These are phyloP conservation scores for Skeletonema marinoi DNA, from an alignment of 108 stramenopile genomes.

Conservation along the genomic window DNA sequence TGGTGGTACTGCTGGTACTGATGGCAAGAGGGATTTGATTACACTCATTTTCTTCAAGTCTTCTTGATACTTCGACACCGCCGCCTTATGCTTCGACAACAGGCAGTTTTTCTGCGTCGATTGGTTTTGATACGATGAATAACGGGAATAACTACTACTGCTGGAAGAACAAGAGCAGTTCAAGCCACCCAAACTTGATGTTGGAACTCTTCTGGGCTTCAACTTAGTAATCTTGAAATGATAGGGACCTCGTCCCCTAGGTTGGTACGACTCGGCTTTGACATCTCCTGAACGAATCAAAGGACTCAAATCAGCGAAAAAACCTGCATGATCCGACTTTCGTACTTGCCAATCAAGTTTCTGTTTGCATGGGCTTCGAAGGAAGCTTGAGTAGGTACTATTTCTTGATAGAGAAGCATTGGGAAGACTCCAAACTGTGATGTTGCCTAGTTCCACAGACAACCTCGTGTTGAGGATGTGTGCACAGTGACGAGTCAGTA, in stretches of 20 bases:
- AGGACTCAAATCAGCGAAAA: background rate
- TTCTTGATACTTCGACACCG: background rate
- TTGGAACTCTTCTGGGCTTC: constrained; percentile 5
- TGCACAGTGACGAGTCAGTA: background rate
- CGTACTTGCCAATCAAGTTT: constrained; percentile 5
- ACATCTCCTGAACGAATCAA: constrained; percentile 13
- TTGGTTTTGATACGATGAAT: background rate
- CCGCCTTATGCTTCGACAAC: constrained; percentile 6
- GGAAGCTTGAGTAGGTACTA: background rate
- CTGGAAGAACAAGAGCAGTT: background rate
- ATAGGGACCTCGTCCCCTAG: constrained; percentile 9
- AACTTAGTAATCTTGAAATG: constrained; percentile 20
- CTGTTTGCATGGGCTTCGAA: constrained; percentile 10
- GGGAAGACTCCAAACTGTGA: background rate
- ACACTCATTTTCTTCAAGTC: constrained; percentile 7
- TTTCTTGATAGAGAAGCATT: background rate
- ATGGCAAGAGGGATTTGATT: background rate
- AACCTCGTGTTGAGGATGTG: background rate
- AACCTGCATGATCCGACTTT: constrained; percentile 1
- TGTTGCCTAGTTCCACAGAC: background rate
- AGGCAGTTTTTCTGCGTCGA: background rate
- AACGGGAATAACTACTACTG: background rate
- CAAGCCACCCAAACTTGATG: background rate
- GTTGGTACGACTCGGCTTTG: constrained; percentile 1
- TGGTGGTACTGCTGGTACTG: background rate